Evolutionary conservation across 441 rosid species (phyloP), one percentile per base, ranked within the genome.

Genomic region (Pelargonium myrrhifolium): DNA sequence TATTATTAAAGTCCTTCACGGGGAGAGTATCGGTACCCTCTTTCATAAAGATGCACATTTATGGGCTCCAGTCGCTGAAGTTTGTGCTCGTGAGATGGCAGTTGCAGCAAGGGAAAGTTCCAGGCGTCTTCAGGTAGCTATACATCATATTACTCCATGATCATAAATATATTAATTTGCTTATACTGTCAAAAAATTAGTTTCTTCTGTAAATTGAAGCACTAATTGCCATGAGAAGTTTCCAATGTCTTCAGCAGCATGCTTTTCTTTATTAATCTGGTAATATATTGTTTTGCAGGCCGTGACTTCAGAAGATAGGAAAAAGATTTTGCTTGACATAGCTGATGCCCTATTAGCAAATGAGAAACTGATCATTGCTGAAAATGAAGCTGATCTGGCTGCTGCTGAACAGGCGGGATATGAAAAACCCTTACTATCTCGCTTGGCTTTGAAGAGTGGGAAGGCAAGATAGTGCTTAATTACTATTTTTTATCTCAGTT

Each of bases 91-190:
- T 45, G 90, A 89, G 15, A 92, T 95, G 99, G 98, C 99, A 74
- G 89, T 90, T 67, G 92, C 92, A 35, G 99, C 99, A 64, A 90
- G 97, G 85, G 99, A 95, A 62, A 81, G 98, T 78, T 89, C 99
- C 65, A 86, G 96, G 73, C 79, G 80, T 75, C 97, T 95, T 79
- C 99, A 95, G 98, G 99, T 94, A 79, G 28, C 61, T 55, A 8
- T 11, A 60, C 69, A 59, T 68, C 31, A 62, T 7, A 56, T 58
- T 68, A 69, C 65, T 60, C 31, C 45, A 65, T 42, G n/a, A 28
- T 42, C 67, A 12, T 63, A 63, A 51, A 51, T 42, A 45, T 67
- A 60, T 70, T 49, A 31, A 59, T 62, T 61, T 53, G 74, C 45
- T 26, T 47, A 21, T 17, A 51, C 60, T 55, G 20, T 55, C 24